These are phyloP conservation scores for Ceriops zippeliana DNA, from an alignment of 345 rosid genomes.

Conservation along the genomic window DNA sequence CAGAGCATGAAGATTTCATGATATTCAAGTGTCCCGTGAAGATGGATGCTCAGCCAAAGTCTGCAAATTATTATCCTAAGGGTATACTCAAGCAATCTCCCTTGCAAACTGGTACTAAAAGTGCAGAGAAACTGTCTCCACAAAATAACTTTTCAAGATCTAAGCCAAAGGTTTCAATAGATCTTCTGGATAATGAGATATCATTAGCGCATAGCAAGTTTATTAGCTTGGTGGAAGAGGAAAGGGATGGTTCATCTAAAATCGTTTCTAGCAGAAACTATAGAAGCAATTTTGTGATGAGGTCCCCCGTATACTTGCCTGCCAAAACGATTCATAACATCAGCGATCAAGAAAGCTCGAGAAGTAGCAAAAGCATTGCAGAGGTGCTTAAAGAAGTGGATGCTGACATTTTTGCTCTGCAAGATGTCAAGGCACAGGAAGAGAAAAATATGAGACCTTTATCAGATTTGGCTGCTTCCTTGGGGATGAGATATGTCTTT, in stretches of 20 bases:
- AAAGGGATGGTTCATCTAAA: slow-evolving; percentile 31
- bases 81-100: slow-evolving; percentile 92
- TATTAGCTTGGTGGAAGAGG: slow-evolving; percentile 40
- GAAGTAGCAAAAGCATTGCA: slow-evolving; percentile 57
- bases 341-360: slow-evolving; percentile 43
- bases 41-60: slow-evolving; percentile 15
- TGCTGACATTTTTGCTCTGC: slow-evolving; percentile 79
- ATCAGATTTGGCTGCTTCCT: slow-evolving; percentile 71
- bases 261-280: slow-evolving; percentile 36
- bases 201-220: slow-evolving; percentile 61
- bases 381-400: slow-evolving; percentile 78
- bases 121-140: slow-evolving; percentile 25
- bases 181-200: slow-evolving; percentile 93
- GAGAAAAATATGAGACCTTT: slow-evolving; percentile 80
- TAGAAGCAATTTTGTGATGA: slow-evolving; percentile 52
- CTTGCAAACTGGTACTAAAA: slow-evolving; percentile 28
- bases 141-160: slow-evolving; percentile 33
- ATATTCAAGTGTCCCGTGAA: slow-evolving; percentile 24
- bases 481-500: slow-evolving; percentile 79
- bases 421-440: slow-evolving; percentile 91
- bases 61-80: slow-evolving; percentile 39
- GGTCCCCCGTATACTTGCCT: slow-evolving; percentile 82
- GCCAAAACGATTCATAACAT: slow-evolving; percentile 34
- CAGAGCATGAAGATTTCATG: slow-evolving; percentile 26
- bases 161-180: slow-evolving; percentile 70